These are phyloP conservation scores for Zanthoxylum bungeanum DNA, from an alignment of 345 rosid species.

Conservation along the genomic window DNA sequence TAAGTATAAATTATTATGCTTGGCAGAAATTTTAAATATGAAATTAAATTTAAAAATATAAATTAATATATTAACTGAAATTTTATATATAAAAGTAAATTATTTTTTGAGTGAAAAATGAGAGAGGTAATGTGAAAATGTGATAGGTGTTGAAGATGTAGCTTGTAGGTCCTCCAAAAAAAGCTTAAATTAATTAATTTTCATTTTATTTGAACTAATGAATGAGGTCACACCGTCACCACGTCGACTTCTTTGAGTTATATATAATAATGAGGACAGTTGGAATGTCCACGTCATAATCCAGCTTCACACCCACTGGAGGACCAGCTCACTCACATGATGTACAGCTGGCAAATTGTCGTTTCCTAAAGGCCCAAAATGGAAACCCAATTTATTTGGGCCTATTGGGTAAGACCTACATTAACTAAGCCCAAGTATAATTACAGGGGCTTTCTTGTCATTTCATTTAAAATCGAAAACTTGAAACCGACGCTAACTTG, in stretches of 20 bases:
- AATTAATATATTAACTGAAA: too few species aligned
- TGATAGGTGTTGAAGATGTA: too few species aligned
- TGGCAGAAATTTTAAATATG: too few species aligned
- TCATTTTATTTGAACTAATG: too few species aligned
- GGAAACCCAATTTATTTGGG: not conserved
- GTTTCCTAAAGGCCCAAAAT: not conserved
- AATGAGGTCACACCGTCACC: not conserved
- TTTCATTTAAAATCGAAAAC: not conserved
- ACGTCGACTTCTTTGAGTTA: not conserved
- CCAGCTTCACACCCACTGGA: not conserved
- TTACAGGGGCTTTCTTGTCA: not conserved
- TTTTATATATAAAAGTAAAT: too few species aligned
- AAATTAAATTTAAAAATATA: too few species aligned
- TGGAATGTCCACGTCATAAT: not conserved
- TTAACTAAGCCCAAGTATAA: not conserved
- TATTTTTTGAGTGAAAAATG: too few species aligned
- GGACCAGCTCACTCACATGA: not conserved
- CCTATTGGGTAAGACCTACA: accelerated
- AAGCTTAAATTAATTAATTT: too few species aligned
- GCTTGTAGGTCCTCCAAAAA: too few species aligned
- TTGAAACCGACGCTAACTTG: slow-evolving; percentile 12
- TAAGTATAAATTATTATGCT: too few species aligned
- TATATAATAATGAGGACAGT: not conserved
- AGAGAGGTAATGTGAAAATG: too few species aligned
- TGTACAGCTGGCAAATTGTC: slow-evolving; percentile 1